A percentile compares a stretch with the other conserved stretches of the same genome.
phyloP scores from a whole-genome alignment of 2,329 filamentous ascomycete species.

The Blastomyces gilchristii region DNA sequence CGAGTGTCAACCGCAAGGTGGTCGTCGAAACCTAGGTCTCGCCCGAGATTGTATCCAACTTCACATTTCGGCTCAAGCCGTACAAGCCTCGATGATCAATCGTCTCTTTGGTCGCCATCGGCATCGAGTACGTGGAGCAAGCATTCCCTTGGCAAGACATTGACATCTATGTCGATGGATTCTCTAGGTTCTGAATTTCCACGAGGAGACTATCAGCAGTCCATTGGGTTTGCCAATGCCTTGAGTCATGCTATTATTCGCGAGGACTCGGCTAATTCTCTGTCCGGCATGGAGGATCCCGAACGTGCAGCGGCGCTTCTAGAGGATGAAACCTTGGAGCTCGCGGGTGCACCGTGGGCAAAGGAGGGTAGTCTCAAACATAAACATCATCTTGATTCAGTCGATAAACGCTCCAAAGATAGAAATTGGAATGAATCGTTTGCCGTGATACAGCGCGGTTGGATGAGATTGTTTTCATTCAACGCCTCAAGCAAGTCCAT shows the following conservation, averaged over 20 bases:
- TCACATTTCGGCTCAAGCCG: conserved; percentile 82
- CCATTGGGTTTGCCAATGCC: conserved; percentile 94
- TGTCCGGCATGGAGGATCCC: conserved; percentile 49
- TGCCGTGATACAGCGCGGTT: conserved; percentile 89
- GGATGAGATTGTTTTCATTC: conserved; percentile 90
- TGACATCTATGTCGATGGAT: conserved; percentile 85
- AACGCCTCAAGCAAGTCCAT: conserved; percentile 63
- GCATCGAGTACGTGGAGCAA: conserved; percentile 92
- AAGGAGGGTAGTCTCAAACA: conserved; percentile 95
- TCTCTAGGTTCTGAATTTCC: conserved; percentile 71
- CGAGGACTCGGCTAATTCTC: conserved; percentile 52
- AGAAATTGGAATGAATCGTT: conserved; percentile 93
- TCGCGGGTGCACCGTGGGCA: conserved; percentile 91
- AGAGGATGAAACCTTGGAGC: conserved; percentile 84
- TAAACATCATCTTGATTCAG: conserved; percentile 86
- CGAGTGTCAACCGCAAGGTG: conserved; percentile 58
- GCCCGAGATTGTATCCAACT: conserved; percentile 62
- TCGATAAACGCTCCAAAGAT: conserved; percentile 87
- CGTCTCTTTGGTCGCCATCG: conserved; percentile 84
- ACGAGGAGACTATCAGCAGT: conserved; percentile 80
- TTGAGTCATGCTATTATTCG: conserved; percentile 93
- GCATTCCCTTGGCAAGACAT: conserved; percentile 80
- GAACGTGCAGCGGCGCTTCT: conserved; percentile 56
- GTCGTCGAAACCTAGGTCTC: conserved; percentile 75
- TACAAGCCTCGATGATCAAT: conserved; percentile 86